These are phyloP conservation scores for Cylindrodendrum hubeiense DNA, from an alignment of 2,329 filamentous ascomycete genomes.

Conservation along the genomic window DNA sequence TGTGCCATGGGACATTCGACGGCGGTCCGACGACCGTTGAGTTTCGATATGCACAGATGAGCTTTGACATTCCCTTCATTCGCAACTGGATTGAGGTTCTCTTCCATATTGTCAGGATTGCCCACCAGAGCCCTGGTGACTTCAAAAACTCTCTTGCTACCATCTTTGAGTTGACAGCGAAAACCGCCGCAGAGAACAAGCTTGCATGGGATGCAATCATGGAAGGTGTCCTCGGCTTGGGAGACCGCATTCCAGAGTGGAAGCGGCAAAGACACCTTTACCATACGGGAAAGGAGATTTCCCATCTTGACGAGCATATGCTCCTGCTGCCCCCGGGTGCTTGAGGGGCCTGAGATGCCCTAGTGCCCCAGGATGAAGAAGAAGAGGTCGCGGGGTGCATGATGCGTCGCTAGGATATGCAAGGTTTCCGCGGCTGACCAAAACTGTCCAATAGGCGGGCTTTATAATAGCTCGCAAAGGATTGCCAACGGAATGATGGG, in stretches of 20 bases:
- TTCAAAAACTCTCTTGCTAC: slow-evolving; percentile 4
- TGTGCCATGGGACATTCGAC: not conserved
- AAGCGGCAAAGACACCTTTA: slow-evolving; percentile 32
- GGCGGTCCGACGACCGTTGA: slow-evolving; percentile 35
- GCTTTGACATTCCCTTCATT: slow-evolving; percentile 38
- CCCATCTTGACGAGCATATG: slow-evolving; percentile 25
- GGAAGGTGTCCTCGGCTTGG: slow-evolving; percentile 17
- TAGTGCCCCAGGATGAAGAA: not conserved
- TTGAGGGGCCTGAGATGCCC: not conserved
- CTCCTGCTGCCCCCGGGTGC: slow-evolving; percentile 2
- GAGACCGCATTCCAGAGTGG: slow-evolving; percentile 36
- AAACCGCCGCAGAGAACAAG: not conserved
- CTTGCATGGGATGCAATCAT: slow-evolving; percentile 31
- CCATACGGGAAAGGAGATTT: slow-evolving; percentile 16
- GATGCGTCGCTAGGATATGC: not conserved
- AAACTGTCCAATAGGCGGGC: too few species aligned
- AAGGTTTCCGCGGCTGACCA: not conserved
- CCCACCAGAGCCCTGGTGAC: not conserved
- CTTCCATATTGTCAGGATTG: slow-evolving; percentile 30
- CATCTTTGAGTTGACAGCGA: slow-evolving; percentile 5
- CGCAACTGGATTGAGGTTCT: slow-evolving; percentile 38
- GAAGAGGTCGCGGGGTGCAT: not conserved
- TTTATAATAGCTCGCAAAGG: too few species aligned
- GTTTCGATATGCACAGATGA: slow-evolving; percentile 44
- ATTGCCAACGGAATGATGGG: too few species aligned